Percentiles rank a stretch among this genome's conserved stretches.
Conservation (phyloP, 768 basidiomycete genomes). For the Rhodocollybia butyracea region DNA sequence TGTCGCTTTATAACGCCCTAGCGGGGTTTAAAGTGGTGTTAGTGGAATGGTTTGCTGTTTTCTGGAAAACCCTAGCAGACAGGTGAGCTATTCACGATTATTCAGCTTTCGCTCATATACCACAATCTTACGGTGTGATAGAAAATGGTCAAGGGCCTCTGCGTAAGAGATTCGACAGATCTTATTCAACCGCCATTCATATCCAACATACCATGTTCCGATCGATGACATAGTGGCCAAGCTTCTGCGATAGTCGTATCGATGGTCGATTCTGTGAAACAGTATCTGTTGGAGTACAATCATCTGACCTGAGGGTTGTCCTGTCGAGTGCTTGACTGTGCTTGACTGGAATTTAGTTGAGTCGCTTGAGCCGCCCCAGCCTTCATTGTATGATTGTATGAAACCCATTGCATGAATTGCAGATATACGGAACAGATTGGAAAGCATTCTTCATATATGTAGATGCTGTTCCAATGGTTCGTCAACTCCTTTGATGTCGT, state of each 20-base stretch:
- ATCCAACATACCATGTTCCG: constrained; percentile 46
- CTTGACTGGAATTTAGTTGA: constrained; percentile 30
- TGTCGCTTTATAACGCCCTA: no score
- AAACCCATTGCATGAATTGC: not conserved
- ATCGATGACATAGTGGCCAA: constrained; percentile 68
- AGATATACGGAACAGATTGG: not conserved
- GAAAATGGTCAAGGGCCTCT: constrained; percentile 78
- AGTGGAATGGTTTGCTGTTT: not conserved
- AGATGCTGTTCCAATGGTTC: no score
- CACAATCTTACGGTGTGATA: constrained; percentile 38
- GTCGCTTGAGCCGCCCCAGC: not conserved
- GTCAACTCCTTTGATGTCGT: no score
- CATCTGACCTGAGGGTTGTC: constrained; percentile 47
- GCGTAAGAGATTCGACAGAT: constrained; percentile 70
- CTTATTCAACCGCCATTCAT: not conserved
- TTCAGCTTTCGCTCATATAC: not conserved
- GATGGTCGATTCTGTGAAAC: constrained; percentile 63
- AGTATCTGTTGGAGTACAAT: constrained; percentile 72
- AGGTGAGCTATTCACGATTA: no score
- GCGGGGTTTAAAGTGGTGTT: no score
- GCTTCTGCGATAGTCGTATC: constrained; percentile 55
- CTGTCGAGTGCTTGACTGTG: constrained; percentile 48
- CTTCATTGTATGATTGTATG: not conserved
- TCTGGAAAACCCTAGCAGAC: no score
- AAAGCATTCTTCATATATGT: no score